Base-by-base conservation (phyloP, 2,329 filamentous ascomycete genomes). In the Cryphonectria naterciae region DNA sequence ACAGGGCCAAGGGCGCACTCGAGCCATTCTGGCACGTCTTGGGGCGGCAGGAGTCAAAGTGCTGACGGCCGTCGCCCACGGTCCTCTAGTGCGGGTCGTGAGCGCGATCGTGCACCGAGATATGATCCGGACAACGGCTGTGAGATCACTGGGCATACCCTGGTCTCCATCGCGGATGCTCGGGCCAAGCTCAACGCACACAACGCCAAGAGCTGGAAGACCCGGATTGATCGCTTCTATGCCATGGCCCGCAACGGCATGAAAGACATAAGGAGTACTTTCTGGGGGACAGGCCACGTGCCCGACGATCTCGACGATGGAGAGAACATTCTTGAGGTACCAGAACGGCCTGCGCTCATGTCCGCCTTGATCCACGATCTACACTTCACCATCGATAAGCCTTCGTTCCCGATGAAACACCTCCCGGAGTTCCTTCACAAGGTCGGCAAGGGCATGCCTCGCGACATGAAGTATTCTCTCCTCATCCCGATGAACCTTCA, bases 401-500 rank as follows among this genome's bases (percentile, higher is more conserved):
- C 96, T 0, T 95, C 93, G 0, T 99, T 99, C 78, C 92, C 94
- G 0, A 84, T 97, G 71, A 85, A 89, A 2, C 91, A 97, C 17
- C 89, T 95, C 68, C 93, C 95, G 0, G 88, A 92, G 22, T 99
- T 97, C 78, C 84, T 99, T 37, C 88, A 98, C 78, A 89, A 89
- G 64, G 91, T 98, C 70, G 96, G 96, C n/a, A 99, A 99, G 82
- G 96, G 96, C 0, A 97, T 99, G 89, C 96, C 96, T 0, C 86
- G 89, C 73, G 91, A 97, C 77, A 99, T 94, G 88, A 85, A 95
- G 77, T 99, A 98, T 79, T 91, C 94, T 13, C 85, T 99, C 28
- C 86, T 99, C 25, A 85, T 99, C 15, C 97, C 96, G 0, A 94
- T 98, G 91, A 93, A 92, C 79, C 86, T 99, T 2, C 91, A 94